Percentiles rank a stretch among this genome's conserved stretches.
Evolutionary conservation across 257 asterid genomes (phyloP).

Genomic region (Solanum neorickii): DNA sequence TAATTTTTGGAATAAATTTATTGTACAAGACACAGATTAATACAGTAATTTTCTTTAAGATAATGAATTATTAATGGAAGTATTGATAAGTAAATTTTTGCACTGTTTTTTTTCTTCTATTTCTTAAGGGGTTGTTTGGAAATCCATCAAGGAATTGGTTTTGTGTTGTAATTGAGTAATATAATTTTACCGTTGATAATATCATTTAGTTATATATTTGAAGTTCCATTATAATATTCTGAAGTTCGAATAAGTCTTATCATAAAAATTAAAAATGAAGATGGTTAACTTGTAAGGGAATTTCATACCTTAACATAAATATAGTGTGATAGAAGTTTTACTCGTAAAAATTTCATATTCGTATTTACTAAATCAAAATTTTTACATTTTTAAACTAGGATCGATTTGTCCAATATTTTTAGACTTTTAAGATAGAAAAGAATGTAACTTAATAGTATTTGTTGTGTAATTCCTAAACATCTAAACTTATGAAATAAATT

Average conservation of each 20-base stretch:
- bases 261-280: too few relatives aligned
- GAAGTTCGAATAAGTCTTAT: background rate
- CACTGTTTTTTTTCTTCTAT: background rate
- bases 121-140: background rate
- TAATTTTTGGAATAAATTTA: background rate
- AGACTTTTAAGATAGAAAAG: background rate
- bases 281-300: background rate
- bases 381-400: too few relatives aligned
- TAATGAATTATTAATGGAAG: background rate
- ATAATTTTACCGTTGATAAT: background rate
- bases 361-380: accelerated
- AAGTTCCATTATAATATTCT: too few relatives aligned
- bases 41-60: background rate
- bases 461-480: background rate
- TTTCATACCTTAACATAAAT: background rate
- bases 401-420: too few relatives aligned
- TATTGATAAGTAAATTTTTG: background rate
- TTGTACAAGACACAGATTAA: background rate
- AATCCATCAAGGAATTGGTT: background rate
- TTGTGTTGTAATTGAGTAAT: background rate
- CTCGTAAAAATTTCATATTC: background rate
- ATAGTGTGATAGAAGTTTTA: background rate
- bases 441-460: background rate
- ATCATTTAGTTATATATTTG: background rate
- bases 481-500: background rate